phyloP scores from a whole-genome alignment of 768 basidiomycete genomes.

The Lyophyllum decastes region DNA sequence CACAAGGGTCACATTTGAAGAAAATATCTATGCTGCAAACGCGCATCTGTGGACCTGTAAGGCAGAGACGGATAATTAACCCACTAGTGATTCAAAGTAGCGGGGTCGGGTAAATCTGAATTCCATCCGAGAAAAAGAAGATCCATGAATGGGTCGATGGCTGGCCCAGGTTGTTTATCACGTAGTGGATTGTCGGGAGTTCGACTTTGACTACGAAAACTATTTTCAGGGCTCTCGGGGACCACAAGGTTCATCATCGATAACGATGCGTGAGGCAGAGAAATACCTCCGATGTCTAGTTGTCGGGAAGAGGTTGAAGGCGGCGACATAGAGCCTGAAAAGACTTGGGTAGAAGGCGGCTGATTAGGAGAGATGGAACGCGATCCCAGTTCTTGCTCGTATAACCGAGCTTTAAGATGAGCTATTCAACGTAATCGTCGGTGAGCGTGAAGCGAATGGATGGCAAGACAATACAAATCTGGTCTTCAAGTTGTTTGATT shows the following conservation, averaged over 20 bases:
- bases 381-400: constrained; percentile 46
- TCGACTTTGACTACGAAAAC: constrained; percentile 44
- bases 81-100: constrained; percentile 74
- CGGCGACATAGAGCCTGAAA: constrained; percentile 15
- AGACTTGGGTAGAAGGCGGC: constrained; percentile 23
- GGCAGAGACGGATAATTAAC: constrained; percentile 27
- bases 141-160: constrained; percentile 59
- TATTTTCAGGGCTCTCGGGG: constrained; percentile 36
- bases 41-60: constrained; percentile 8
- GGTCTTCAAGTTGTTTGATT: constrained; percentile 73
- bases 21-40: constrained; percentile 75
- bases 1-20: constrained; percentile 87
- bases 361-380: constrained; percentile 39
- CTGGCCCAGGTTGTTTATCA: constrained; percentile 29
- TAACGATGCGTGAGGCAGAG: constrained; percentile 46
- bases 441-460: background rate
- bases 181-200: constrained; percentile 50
- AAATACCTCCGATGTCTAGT: constrained; percentile 35
- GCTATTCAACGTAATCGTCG: constrained; percentile 38
- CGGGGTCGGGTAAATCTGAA: constrained; percentile 78
- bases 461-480: constrained; percentile 55
- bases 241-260: constrained; percentile 41
- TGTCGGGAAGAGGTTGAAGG: constrained; percentile 20
- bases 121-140: constrained; percentile 82
- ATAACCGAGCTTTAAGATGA: constrained; percentile 61